Evolutionary conservation across 2,329 filamentous ascomycete genomes (phyloP), one percentile per base, ranked within the genome.

Genomic region (Calonectria honghensis): DNA sequence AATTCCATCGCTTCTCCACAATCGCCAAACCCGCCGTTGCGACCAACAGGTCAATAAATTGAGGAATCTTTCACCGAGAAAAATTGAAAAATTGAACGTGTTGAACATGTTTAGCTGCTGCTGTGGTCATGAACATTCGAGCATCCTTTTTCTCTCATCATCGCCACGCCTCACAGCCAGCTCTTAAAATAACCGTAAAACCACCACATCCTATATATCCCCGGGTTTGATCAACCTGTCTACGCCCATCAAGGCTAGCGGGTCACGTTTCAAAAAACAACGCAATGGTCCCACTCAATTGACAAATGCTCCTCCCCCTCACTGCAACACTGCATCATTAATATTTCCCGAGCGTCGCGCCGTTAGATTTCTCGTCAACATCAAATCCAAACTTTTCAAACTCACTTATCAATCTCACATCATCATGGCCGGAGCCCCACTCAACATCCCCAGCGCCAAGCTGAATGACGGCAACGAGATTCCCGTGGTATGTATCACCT

Each of bases 381-480:
- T 35, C 7, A 31, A 57, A 52, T 18, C 13, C 27, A 18, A 20
- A n/a, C 4, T n/a, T 57, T n/a, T n/a, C 18, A 35, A 57, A 2
- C n/a, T 59, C 20, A 37, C 10, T 35, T 59, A 13, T 16, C 32
- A 37, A 41, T 29, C 67, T 31, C 59, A 41, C 65, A 75, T 73
- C 13, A 80, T 69, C 57, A 76, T 72, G 57, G 45, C 73, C 59
- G 71, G 65, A 31, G 77, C 65, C 31, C 74, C 78, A 35, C 69
- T 75, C 18, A 52, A 84, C 67, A 83, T 93, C 52, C 92, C 92
- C 1, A 87, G 84, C 70, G 84, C 95, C 68, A 94, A 93, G 85
- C 88, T 96, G 73, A 95, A 94, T 79, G 93, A 96, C 86, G 94
- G 93, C 75, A 91, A 91, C 75, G 89, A 91, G 73, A 94, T 96